Evolutionary conservation across 2,329 filamentous ascomycete genomes (phyloP).

Genomic region (Aplosporella prunicola): DNA sequence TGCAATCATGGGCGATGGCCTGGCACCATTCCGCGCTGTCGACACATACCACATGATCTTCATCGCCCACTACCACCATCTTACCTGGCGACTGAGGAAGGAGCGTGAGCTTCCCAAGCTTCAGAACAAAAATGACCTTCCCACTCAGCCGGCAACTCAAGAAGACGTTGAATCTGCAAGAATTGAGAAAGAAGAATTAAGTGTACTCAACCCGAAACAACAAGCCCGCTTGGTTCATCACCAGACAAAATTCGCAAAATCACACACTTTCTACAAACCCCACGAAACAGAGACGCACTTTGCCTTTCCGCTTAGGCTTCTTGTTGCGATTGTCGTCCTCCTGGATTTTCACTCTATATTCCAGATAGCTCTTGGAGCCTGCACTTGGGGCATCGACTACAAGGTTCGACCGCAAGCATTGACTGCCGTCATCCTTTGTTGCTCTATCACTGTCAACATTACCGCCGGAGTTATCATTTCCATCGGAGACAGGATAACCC

Average conservation of each 20-base stretch:
- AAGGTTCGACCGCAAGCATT: slow-evolving; percentile 55
- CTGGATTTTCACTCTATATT: slow-evolving; percentile 66
- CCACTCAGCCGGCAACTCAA: slow-evolving; percentile 22
- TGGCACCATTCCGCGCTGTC: slow-evolving; percentile 58
- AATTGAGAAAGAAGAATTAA: slow-evolving; percentile 8
- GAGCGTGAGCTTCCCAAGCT: slow-evolving; percentile 49
- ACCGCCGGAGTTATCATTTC: slow-evolving; percentile 62
- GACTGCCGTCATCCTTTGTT: slow-evolving; percentile 70
- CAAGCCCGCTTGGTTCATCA: slow-evolving; percentile 61
- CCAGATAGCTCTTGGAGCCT: slow-evolving; percentile 64
- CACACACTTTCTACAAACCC: slow-evolving; percentile 76
- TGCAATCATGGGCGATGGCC: slow-evolving; percentile 47
- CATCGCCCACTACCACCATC: slow-evolving; percentile 56
- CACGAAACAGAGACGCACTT: slow-evolving; percentile 70
- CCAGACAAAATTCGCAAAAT: slow-evolving; percentile 64
- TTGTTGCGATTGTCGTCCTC: slow-evolving; percentile 62
- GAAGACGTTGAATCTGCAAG: slow-evolving; percentile 8
- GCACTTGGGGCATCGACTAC: slow-evolving; percentile 66
- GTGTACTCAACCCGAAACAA: slow-evolving; percentile 50
- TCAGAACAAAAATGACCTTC: slow-evolving; percentile 57
- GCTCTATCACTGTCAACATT: slow-evolving; percentile 65
- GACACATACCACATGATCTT: slow-evolving; percentile 79
- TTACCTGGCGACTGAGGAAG: slow-evolving; percentile 53
- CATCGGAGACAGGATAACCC: slow-evolving; percentile 60
- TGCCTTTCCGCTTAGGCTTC: slow-evolving; percentile 60